A percentile compares a stretch with the other conserved stretches of the same genome.
phyloP scores from a whole-genome alignment of 2,329 filamentous ascomycete species.

The Dichotomopilus funicola region DNA sequence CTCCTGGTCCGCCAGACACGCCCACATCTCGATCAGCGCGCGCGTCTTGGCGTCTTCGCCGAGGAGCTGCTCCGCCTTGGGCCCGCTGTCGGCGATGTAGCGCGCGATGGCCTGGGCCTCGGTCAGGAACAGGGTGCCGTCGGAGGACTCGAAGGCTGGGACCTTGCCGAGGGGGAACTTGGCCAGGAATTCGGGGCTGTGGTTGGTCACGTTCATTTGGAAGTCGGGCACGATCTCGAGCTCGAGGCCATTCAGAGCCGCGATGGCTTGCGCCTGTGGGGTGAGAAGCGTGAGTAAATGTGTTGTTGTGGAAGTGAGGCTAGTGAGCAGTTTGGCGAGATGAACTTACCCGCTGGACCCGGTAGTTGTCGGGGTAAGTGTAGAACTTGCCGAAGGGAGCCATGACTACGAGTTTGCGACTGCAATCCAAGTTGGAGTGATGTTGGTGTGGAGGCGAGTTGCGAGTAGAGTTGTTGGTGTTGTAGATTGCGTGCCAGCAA shows the following conservation, averaged over 20 bases:
- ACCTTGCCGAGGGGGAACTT: conserved; percentile 49
- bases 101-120: conserved; percentile 43
- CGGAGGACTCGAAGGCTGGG: conserved; percentile 41
- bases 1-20: conserved; percentile 36
- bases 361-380: conserved; percentile 33
- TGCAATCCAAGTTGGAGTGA: not conserved
- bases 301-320: not conserved
- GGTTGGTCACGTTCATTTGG: conserved; percentile 36
- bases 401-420: conserved; percentile 23
- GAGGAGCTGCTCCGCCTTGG: conserved; percentile 38
- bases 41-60: conserved; percentile 36
- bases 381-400: conserved; percentile 36
- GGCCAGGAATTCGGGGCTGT: conserved; percentile 38
- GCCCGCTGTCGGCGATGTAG: conserved; percentile 41
- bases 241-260: conserved; percentile 35
- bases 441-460: not conserved
- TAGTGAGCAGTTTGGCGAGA: too few species aligned
- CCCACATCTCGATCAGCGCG: conserved; percentile 41
- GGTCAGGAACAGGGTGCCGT: conserved; percentile 37
- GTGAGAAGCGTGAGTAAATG: not conserved
- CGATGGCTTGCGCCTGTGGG: conserved; percentile 30
- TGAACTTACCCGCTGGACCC: conserved; percentile 31
- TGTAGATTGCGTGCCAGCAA: conserved; percentile 11
- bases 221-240: conserved; percentile 33
- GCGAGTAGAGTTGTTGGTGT: not conserved